phyloP scores from a whole-genome alignment of 1,284 basidiomycete species.

The Trametes sp. region DNA sequence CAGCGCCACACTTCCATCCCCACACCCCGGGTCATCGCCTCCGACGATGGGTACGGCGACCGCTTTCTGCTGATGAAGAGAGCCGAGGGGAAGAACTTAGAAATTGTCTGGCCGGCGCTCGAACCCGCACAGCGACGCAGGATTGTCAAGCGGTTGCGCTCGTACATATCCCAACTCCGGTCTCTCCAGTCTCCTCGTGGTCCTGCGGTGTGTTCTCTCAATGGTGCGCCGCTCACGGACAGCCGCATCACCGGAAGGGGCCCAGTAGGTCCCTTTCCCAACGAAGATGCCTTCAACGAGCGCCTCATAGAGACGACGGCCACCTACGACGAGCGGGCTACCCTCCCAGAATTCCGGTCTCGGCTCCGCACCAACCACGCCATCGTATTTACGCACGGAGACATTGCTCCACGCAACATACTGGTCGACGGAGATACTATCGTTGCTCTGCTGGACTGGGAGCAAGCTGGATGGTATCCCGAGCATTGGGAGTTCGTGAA shows the following conservation, averaged over 20 bases:
- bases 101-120: neutral
- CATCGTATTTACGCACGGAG: conserved; percentile 25
- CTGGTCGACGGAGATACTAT: conserved; percentile 15
- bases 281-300: conserved; percentile 12
- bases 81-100: neutral
- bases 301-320: neutral
- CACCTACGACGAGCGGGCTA: neutral
- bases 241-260: neutral
- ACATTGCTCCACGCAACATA: conserved; percentile 25
- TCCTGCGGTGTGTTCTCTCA: neutral
- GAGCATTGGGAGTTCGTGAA: conserved; percentile 26
- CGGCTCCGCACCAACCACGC: conserved; percentile 7
- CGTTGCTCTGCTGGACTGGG: conserved; percentile 24
- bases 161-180: conserved; percentile 8
- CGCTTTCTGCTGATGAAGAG: conserved; percentile 4
- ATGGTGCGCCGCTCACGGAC: neutral
- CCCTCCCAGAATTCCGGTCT: neutral
- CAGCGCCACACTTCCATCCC: conserved; percentile 9
- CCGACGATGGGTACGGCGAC: neutral
- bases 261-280: conserved; percentile 5
- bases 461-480: conserved; percentile 22
- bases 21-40: neutral
- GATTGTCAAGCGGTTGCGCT: conserved; percentile 6
- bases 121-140: neutral
- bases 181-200: neutral